These are phyloP conservation scores for Chalciporus chontae DNA, from an alignment of 768 basidiomycete genomes.

Conservation along the genomic window DNA sequence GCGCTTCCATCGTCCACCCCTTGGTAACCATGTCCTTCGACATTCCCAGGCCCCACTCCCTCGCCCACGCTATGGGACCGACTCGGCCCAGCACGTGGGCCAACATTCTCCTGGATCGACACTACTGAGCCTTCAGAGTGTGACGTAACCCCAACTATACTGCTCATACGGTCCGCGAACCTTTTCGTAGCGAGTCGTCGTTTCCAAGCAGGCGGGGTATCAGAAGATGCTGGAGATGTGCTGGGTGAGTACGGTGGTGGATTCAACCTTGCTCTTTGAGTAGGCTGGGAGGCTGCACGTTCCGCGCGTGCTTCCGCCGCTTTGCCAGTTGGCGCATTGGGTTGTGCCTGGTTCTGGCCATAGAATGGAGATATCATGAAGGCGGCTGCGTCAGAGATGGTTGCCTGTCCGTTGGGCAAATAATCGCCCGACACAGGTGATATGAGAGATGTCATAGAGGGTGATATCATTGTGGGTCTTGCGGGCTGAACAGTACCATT, in stretches of 20 bases:
- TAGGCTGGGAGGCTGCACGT: not conserved
- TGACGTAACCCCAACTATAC: constrained; percentile 6
- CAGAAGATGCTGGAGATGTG: not conserved
- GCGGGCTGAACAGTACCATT: not conserved
- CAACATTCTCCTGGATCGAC: constrained; percentile 1
- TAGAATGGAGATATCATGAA: constrained; percentile 25
- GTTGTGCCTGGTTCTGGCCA: not conserved
- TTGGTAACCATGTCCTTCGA: too few relatives aligned
- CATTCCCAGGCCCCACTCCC: too few relatives aligned
- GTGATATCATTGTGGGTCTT: not conserved
- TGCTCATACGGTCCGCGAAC: not conserved
- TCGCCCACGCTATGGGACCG: too few relatives aligned
- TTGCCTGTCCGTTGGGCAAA: not conserved
- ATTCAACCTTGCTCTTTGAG: constrained; percentile 20
- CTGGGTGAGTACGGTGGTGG: constrained; percentile 26
- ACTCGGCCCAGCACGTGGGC: too few relatives aligned
- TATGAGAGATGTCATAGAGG: not conserved
- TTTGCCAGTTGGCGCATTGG: not conserved
- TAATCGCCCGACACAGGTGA: constrained; percentile 2
- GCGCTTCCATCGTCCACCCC: too few relatives aligned
- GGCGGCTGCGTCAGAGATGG: constrained; percentile 12
- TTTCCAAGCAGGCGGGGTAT: not conserved
- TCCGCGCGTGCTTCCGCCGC: constrained; percentile 4
- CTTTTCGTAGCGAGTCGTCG: constrained; percentile 3
- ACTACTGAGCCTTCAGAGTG: constrained; percentile 10